Percentiles rank a stretch among this genome's conserved stretches.
phyloP scores from a whole-genome alignment of 192 early-diverging fungal genomes.

The Backusella luteola region DNA sequence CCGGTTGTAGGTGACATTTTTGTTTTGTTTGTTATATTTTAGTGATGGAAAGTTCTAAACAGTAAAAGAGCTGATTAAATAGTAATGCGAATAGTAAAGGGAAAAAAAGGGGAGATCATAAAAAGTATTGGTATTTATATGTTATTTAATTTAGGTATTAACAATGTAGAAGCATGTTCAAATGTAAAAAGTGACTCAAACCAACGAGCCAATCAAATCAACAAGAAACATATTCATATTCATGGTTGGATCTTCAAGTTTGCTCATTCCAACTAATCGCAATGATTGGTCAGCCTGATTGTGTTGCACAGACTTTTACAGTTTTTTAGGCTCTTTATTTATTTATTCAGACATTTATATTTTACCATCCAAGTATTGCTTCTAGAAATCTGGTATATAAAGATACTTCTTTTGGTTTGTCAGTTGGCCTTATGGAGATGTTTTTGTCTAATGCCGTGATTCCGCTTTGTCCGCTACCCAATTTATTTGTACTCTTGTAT shows the following conservation, averaged over 20 bases:
- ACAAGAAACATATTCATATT: neutral
- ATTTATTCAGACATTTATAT: neutral
- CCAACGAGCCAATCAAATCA: neutral
- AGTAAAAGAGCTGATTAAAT: too few relatives aligned
- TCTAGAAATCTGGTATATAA: neutral
- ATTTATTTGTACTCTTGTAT: neutral
- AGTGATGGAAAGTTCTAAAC: neutral
- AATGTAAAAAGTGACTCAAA: slow-evolving; percentile 9
- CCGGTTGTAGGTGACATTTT: neutral
- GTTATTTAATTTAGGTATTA: neutral
- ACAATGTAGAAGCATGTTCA: neutral
- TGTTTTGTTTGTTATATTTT: neutral
- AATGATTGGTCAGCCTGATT: neutral
- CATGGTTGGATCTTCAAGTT: slow-evolving; percentile 14
- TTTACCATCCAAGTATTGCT: neutral
- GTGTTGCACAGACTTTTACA: neutral
- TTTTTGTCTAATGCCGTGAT: slow-evolving; percentile 13
- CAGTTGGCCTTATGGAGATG: slow-evolving; percentile 19
- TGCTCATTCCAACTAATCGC: slow-evolving; percentile 9
- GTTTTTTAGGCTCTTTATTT: slow-evolving; percentile 9
- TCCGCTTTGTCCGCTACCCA: neutral
- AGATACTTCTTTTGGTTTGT: slow-evolving; percentile 11
- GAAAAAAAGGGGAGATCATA: neutral
- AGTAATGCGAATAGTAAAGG: neutral
- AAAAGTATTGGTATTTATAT: neutral